phyloP scores from a whole-genome alignment of 192 early-diverging fungal genomes.

The Coemansia sp. region DNA sequence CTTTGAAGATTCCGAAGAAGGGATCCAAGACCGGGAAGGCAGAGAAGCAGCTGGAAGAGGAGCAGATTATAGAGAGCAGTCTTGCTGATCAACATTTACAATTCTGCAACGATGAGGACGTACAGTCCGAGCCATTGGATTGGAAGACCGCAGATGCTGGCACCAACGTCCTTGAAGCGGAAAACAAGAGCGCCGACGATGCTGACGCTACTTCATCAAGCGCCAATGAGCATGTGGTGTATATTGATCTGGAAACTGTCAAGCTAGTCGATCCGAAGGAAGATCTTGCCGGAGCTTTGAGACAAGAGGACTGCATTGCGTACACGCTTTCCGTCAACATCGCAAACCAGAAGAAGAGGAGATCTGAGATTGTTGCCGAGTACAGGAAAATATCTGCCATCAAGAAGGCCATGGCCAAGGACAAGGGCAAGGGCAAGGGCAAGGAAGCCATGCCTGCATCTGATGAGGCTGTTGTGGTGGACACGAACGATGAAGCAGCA shows the following conservation, averaged over 20 bases:
- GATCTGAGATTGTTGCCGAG: not conserved
- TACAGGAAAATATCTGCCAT: not conserved
- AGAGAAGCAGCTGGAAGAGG: conserved; percentile 3
- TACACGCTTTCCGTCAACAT: conserved; percentile 31
- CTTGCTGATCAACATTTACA: conserved; percentile 28
- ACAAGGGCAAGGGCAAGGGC: not conserved
- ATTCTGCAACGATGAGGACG: conserved; percentile 8
- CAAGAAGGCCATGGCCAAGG: not conserved
- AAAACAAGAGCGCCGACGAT: conserved; percentile 5
- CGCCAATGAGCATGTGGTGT: conserved; percentile 1
- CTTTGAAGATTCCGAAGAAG: conserved; percentile 8
- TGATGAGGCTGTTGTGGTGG: conserved; percentile 3
- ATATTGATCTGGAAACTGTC: conserved; percentile 24
- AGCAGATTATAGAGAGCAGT: conserved; percentile 22
- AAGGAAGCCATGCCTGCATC: conserved; percentile 5
- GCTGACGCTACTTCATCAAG: not conserved
- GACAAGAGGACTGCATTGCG: conserved; percentile 39
- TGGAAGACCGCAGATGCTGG: not conserved
- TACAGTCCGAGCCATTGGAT: not conserved
- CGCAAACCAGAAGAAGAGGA: not conserved
- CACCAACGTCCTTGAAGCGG: not conserved
- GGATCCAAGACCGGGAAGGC: not conserved
- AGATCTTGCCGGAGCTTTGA: conserved; percentile 30
- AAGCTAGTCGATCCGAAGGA: conserved; percentile 29
- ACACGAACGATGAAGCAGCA: not conserved